Evolutionary conservation across 2,329 filamentous ascomycete species (phyloP).

Genomic region (Plectosphaerella sp.): DNA sequence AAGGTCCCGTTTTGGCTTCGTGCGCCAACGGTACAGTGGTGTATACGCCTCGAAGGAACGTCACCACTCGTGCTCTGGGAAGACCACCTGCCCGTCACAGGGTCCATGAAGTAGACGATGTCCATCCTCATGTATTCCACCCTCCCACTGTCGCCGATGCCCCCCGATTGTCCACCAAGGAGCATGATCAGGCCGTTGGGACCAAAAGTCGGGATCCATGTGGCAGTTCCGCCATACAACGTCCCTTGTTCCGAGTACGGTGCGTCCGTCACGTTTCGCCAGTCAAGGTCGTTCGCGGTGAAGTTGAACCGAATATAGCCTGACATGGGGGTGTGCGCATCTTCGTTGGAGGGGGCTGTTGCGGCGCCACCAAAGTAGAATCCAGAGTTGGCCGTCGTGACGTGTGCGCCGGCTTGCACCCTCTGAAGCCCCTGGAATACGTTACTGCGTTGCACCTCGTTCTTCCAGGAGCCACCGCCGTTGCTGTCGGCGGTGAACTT

Average conservation of each 20-base stretch:
- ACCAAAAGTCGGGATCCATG: slow-evolving; percentile 25
- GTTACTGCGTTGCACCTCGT: slow-evolving; percentile 15
- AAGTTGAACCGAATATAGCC: background rate
- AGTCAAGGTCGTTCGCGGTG: background rate
- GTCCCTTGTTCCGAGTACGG: slow-evolving; percentile 18
- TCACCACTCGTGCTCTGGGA: slow-evolving; percentile 25
- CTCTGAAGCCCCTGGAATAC: slow-evolving; percentile 31
- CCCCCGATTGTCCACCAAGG: slow-evolving; percentile 20
- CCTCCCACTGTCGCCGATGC: background rate
- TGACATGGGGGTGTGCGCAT: background rate
- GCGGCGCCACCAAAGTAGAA: slow-evolving; percentile 26
- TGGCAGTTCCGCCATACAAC: slow-evolving; percentile 20
- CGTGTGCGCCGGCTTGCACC: slow-evolving; percentile 15
- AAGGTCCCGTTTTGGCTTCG: slow-evolving; percentile 25
- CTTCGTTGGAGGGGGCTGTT: slow-evolving; percentile 14
- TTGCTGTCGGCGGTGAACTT: slow-evolving; percentile 14
- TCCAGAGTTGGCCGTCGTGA: slow-evolving; percentile 18
- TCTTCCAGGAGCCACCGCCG: slow-evolving; percentile 23
- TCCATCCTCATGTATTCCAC: slow-evolving; percentile 18
- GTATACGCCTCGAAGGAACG: slow-evolving; percentile 18
- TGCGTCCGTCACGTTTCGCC: slow-evolving; percentile 13
- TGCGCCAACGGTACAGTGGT: slow-evolving; percentile 28
- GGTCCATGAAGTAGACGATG: slow-evolving; percentile 25
- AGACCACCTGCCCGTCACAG: slow-evolving; percentile 26
- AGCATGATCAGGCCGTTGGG: slow-evolving; percentile 25